Evolutionary conservation across 2,329 filamentous ascomycete species (phyloP), one percentile per base, ranked within the genome.

Genomic region (Trichoderma semiorbis): DNA sequence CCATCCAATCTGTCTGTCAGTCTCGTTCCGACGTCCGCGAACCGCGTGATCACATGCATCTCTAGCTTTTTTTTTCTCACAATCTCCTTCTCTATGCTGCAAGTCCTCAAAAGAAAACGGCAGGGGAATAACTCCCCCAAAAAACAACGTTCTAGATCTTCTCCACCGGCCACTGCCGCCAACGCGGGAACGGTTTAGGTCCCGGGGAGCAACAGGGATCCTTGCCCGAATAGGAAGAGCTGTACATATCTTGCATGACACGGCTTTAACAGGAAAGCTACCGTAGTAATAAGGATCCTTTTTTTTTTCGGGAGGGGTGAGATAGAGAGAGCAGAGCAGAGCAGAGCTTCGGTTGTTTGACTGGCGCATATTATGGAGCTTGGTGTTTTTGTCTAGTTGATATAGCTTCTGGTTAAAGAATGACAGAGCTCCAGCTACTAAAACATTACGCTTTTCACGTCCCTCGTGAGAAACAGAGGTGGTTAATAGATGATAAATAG

Each of bases 201-300:
- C 24, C 53, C 66, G 18, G 34, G 26, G 34, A 12, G 30, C 12
- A 60, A n/a, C 4, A 34, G 26, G 55, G 11, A 24, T 58, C 66
- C n/a, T 67, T 69, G 66, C 66, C 66, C n/a, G 66, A 69, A 69
- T 69, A 69, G 66, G 66, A 60, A 69, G 66, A 30, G 36, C 55
- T 50, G 55, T 50, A 50, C 66, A 69, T 60, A 61, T 61, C 66
- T 50, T 69, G 66, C 66, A 69, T 69, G 34, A 60, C 18, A 36
- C 21, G 34, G 32, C 34, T 62, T 32, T 24, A 50, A 50, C n/a
- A 21, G n/a, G 47, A 50, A 50, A 50, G 47, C n/a, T 50, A 50
- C 47, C 47, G 47, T 50, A 50, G 43, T 12, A 47, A 11, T 47
- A 47, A 21, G 43, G 43, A n/a, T 47, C 16, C 36, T 39, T 39